Evolutionary conservation across 352 stramenopile species (phyloP), one percentile per base, ranked within the genome.

Genomic region (Aphanomyces cochlioides): DNA sequence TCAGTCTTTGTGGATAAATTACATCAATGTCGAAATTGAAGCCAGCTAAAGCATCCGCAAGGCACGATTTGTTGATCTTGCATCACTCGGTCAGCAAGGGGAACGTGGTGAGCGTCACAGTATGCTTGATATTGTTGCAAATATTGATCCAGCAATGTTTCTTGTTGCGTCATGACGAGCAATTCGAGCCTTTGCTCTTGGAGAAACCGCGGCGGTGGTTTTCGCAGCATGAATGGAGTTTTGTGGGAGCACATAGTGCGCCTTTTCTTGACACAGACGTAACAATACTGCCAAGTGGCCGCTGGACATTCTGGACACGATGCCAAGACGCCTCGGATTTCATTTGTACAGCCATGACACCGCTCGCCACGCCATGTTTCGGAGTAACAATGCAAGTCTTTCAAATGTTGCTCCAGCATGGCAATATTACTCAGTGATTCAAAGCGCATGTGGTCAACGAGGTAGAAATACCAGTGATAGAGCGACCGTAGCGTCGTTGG

Each of bases 291-390:
- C 17, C 13, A 61, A 12, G 54, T 61, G 17, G 1, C 54, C 5
- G 21, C 19, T 7, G 43, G 28, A 17, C 54, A 61, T 13, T 61
- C 28, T 6, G 15, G 13, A 37, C 54, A 61, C 54, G 54, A 45
- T 28, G 21, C 21, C 6, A 61, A 10, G 15, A n/a, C 15, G 5
- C 54, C 54, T 13, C 6, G 5, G n/a, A 61, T 61, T 39, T 61
- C 54, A 5, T 10, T n/a, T 10, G 54, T 40, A 17, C 54, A 61
- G 19, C 19, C 54, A 39, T 61, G 54, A 37, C 54, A 61, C 19
- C 17, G 28, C 28, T 61, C 54, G 54, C 36, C 36, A n/a, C 21
- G 54, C 54, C 54, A 61, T 61, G 15, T 61, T n/a, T 61, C 54
- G 28, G 13, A 37, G 17, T 40, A 19, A 39, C 54, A 61, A 1